Evolutionary conservation across 1,284 basidiomycete species (phyloP).

Genomic region (Apiotrichum mycotoxinovorans): DNA sequence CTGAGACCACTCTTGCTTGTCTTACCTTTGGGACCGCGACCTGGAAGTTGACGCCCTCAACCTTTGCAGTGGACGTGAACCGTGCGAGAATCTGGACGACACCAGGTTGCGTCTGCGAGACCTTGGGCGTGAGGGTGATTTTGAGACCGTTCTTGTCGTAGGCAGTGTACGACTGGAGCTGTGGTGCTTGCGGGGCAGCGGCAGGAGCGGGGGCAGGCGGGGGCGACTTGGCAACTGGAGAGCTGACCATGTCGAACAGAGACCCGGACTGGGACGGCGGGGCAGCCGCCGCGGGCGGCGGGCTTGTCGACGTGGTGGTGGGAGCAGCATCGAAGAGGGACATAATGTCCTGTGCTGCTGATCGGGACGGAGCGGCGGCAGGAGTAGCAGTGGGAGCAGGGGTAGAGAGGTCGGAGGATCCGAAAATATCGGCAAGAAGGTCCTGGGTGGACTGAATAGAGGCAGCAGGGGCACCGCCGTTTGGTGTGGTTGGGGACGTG

Average conservation of each 20-base stretch:
- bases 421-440: constrained; percentile 90
- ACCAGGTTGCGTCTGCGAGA: constrained; percentile 71
- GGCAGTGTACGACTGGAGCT: constrained; percentile 71
- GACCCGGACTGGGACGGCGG: constrained; percentile 17
- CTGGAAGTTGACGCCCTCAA: constrained; percentile 79
- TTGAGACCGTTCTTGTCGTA: constrained; percentile 88
- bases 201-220: constrained; percentile 32
- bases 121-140: constrained; percentile 84
- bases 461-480: constrained; percentile 30
- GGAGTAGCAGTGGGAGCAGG: constrained; percentile 50
- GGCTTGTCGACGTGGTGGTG: constrained; percentile 12
- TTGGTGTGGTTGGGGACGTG: constrained; percentile 44
- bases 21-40: constrained; percentile 93
- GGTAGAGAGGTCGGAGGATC: constrained; percentile 50
- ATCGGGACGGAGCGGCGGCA: constrained; percentile 52
- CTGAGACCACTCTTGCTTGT: not conserved
- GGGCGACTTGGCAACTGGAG: constrained; percentile 10
- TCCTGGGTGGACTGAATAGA: constrained; percentile 73
- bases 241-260: constrained; percentile 41
- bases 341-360: constrained; percentile 82
- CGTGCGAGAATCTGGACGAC: constrained; percentile 84
- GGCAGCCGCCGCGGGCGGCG: constrained; percentile 40
- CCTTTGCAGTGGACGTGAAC: constrained; percentile 68
- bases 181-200: constrained; percentile 50
- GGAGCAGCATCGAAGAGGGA: constrained; percentile 69